phyloP scores from a whole-genome alignment of 305 asterid genomes.

The Fraxinus sp. region DNA sequence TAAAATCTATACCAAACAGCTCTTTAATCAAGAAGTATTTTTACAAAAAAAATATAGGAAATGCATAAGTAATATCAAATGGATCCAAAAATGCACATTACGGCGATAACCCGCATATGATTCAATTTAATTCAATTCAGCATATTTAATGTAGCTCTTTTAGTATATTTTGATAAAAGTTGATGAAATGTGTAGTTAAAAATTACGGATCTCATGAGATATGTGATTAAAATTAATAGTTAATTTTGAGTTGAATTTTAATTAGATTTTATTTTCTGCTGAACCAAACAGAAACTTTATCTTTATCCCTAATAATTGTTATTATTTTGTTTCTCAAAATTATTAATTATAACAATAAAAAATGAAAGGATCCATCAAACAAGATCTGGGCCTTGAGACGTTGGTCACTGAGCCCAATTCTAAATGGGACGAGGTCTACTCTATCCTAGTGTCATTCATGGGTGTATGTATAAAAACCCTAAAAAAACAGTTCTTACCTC shows the following conservation, averaged over 20 bases:
- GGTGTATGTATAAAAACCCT: conserved; percentile 37
- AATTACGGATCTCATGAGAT: too few relatives aligned
- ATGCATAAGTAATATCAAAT: background rate
- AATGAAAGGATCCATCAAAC: background rate
- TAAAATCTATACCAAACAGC: too few relatives aligned
- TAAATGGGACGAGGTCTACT: background rate
- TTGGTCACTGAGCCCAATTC: background rate
- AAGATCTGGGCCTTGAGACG: conserved; percentile 8
- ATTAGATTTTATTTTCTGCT: too few relatives aligned
- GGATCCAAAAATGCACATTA: too few relatives aligned
- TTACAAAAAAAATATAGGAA: background rate
- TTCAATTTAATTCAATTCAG: background rate
- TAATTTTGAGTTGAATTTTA: too few relatives aligned
- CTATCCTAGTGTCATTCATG: background rate
- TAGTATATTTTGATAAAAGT: too few relatives aligned
- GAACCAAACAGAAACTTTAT: background rate
- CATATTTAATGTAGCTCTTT: background rate
- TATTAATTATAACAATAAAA: background rate
- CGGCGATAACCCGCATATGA: background rate
- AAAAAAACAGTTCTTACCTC: background rate
- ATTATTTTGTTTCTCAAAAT: background rate
- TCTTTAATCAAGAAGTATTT: background rate
- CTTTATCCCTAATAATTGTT: background rate
- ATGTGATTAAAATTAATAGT: background rate
- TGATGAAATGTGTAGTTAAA: background rate